A percentile compares a stretch with the other conserved stretches of the same genome.
Conservation (phyloP, 345 rosid species). For the Gossypium rotundifolium region DNA sequence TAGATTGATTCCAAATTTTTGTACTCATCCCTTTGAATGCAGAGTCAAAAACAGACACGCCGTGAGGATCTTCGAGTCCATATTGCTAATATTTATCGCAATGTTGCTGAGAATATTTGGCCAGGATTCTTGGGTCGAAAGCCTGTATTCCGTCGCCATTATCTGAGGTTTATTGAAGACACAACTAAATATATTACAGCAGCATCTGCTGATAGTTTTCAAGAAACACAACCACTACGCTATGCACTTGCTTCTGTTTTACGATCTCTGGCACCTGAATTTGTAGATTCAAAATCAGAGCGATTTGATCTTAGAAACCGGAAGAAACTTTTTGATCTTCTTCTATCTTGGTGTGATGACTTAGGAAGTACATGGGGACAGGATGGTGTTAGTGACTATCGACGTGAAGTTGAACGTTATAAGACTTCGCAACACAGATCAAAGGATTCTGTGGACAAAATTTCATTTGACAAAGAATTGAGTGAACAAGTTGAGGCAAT, state of each 20-base stretch:
- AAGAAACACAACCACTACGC: constrained; percentile 85
- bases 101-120: constrained; percentile 92
- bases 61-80: constrained; percentile 89
- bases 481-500: constrained; percentile 91
- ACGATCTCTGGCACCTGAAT: constrained; percentile 89
- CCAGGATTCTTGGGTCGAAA: constrained; percentile 87
- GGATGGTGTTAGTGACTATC: constrained; percentile 79
- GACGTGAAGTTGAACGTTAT: constrained; percentile 97
- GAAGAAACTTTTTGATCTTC: constrained; percentile 82
- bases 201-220: constrained; percentile 73
- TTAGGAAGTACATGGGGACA: constrained; percentile 82
- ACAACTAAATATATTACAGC: constrained; percentile 55
- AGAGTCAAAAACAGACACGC: constrained; percentile 80
- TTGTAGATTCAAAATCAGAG: constrained; percentile 88
- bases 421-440: constrained; percentile 93
- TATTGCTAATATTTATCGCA: constrained; percentile 81
- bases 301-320: constrained; percentile 58
- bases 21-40: constrained; percentile 26
- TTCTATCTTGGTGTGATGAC: constrained; percentile 92
- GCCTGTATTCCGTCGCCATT: constrained; percentile 81
- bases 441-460: constrained; percentile 89
- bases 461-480: constrained; percentile 91
- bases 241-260: constrained; percentile 89
- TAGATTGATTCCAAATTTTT: not conserved
- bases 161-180: constrained; percentile 88